Evolutionary conservation across 2,329 filamentous ascomycete species (phyloP), one percentile per base, ranked within the genome.

Genomic region (Verticillium klebahnii): DNA sequence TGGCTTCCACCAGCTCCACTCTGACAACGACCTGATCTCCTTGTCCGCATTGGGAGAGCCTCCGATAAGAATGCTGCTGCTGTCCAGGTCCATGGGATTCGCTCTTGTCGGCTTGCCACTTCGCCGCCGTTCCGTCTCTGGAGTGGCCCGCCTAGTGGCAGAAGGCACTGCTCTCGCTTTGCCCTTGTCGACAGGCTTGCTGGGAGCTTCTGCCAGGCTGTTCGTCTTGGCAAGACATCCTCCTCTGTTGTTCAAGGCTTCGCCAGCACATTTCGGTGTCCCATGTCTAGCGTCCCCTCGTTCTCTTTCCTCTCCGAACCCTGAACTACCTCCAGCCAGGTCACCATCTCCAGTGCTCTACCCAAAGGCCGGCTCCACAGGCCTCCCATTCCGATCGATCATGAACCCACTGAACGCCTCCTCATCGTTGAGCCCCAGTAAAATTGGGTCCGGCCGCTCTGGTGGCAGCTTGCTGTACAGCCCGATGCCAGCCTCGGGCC

Each of bases 351-450:
- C 34, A 15, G 19, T 19, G 19, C 37, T 12, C 60, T 63, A 64
- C 19, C 52, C 63, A 40, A 23, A 57, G 32, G 71, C 65, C 14
- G 72, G 65, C 23, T 74, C 67, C 54, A 72, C 64, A 23, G 76
- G 73, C 63, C 72, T 74, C n/a, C 77, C 76, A 23, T 70, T 64
- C 23, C 62, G 65, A 40, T 78, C 75, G 9, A 80, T 74, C 62
- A 74, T 68, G 64, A 80, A 80, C 59, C 79, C 77, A 54, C 77
- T 79, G 57, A 80, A 80, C 0, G 77, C 72, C 57, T 78, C 75
- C 57, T 77, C 75, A 40, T 79, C 77, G 25, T 78, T 74, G 5
- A 74, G 71, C 56, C 79, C 78, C 19, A 80, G 66, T 32, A 76
- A 69, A 5, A 60, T 58, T n/a, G 68, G 64, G 60, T 80, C 77